These are phyloP conservation scores for Eragrostis nindensis DNA, from an alignment of 176 grass and related monocot species.

Conservation along the genomic window DNA sequence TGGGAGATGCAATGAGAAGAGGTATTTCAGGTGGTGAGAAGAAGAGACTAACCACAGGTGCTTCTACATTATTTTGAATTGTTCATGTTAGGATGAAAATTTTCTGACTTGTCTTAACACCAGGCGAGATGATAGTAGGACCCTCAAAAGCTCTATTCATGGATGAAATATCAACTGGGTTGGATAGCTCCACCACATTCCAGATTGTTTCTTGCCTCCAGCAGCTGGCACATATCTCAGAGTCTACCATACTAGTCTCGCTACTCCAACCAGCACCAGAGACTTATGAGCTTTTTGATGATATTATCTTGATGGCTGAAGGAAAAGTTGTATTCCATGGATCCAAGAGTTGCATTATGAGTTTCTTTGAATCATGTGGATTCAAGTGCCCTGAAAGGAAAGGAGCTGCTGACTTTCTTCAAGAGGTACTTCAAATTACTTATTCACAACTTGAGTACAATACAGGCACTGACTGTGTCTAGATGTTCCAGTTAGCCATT, in stretches of 20 bases:
- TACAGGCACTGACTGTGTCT: background rate
- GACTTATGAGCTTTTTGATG: conserved; percentile 85
- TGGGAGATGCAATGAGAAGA: conserved; percentile 86
- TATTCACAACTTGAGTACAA: background rate
- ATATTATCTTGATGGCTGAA: conserved; percentile 88
- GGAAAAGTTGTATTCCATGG: conserved; percentile 81
- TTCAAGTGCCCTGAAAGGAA: conserved; percentile 85
- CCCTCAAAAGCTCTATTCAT: conserved; percentile 81
- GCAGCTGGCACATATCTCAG: conserved; percentile 68
- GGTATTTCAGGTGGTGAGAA: conserved; percentile 94
- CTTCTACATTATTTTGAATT: background rate
- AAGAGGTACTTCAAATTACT: conserved; percentile 63
- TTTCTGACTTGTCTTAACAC: conserved; percentile 15
- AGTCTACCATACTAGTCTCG: conserved; percentile 67
- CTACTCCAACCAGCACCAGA: conserved; percentile 86
- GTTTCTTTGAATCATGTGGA: conserved; percentile 75
- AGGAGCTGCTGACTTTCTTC: conserved; percentile 75
- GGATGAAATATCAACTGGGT: conserved; percentile 94
- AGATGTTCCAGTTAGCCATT: background rate
- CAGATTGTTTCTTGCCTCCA: conserved; percentile 84
- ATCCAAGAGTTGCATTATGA: conserved; percentile 49
- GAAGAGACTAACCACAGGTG: conserved; percentile 90
- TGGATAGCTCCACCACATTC: conserved; percentile 84
- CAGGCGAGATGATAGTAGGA: conserved; percentile 89
- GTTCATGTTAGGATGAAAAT: background rate